Evolutionary conservation across 495 filamentous ascomycete species (phyloP), one percentile per base, ranked within the genome.

Genomic region (Parathielavia hyrcaniae): DNA sequence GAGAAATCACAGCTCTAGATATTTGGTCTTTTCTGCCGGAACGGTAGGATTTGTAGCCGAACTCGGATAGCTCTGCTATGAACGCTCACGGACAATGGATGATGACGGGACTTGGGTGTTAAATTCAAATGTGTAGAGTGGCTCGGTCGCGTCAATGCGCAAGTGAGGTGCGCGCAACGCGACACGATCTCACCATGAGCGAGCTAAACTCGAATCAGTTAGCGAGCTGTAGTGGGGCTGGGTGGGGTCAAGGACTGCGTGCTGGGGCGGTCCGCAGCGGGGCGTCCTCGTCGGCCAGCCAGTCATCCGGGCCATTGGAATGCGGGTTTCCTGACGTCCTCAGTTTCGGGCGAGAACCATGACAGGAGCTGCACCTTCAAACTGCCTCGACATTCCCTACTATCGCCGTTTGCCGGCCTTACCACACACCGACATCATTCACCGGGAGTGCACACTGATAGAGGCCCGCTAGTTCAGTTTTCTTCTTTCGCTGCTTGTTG

Each of bases 231-330:
- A 20, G 23, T 50, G 47, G 53, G 26, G 32, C 32, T 45, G 26
- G 39, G 38, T 19, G 16, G 11, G n/a, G 16, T 9, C 5, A 5
- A n/a, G n/a, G 52, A 43, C 22, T 12, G 43, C n/a, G n/a, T n/a
- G n/a, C n/a, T n/a, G 53, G 53, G 19, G n/a, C 4, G 43, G 19
- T n/a, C 6, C 11, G 41, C 40, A 43, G 58, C 49, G 50, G 58
- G 52, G 36, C 26, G 26, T 30, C 26, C 26, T 6, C 50, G 46
- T 34, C 45, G 52, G 53, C 59, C 53, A 44, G 48, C 38, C 58
- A 61, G 48, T 61, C 49, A 58, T n/a, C n/a, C n/a, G n/a, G n/a
- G n/a, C 54, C 38, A 41, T 30, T 16, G 19, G 16, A 35, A 49
- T n/a, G 23, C 2, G 16, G 9, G 13, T 20, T n/a, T n/a, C n/a